These are phyloP conservation scores for Calocera viscosa DNA, from an alignment of 768 basidiomycete genomes.

Conservation along the genomic window DNA sequence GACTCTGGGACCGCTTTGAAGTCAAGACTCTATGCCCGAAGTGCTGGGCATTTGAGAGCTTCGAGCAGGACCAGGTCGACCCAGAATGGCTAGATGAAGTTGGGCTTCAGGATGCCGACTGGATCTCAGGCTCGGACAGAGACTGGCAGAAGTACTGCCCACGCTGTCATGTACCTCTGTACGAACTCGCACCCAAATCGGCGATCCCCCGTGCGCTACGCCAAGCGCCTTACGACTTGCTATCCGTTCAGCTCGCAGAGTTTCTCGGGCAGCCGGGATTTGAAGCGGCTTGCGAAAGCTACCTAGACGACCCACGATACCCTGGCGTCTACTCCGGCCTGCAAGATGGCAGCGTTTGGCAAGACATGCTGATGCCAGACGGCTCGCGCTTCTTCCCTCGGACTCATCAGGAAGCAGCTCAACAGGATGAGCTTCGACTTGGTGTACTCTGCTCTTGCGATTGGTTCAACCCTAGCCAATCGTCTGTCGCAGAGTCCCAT, in stretches of 20 bases:
- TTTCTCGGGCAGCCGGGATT: conserved; percentile 17
- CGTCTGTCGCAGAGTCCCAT: conserved; percentile 26
- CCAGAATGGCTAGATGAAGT: not conserved
- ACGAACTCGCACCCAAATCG: not conserved
- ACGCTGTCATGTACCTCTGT: not conserved
- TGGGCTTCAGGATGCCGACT: not conserved
- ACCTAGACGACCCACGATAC: conserved; percentile 3
- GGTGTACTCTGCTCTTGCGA: not conserved
- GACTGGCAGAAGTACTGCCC: not conserved
- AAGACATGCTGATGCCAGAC: conserved; percentile 20
- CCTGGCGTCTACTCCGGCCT: conserved; percentile 21
- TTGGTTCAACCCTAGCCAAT: conserved; percentile 3
- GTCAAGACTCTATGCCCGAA: not conserved
- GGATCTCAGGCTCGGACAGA: not conserved
- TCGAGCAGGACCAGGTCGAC: not conserved
- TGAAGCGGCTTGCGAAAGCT: conserved; percentile 21
- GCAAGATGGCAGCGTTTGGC: conserved; percentile 24
- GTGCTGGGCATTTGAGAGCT: not conserved
- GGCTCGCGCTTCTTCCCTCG: conserved; percentile 24
- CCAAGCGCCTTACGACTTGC: not conserved
- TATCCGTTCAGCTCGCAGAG: not conserved
- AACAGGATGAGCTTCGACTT: conserved; percentile 18
- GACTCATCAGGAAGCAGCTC: conserved; percentile 23
- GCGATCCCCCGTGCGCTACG: not conserved
- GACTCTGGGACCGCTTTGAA: not conserved